phyloP scores from a whole-genome alignment of 495 filamentous ascomycete species.

The Aspergillus ostianus region DNA sequence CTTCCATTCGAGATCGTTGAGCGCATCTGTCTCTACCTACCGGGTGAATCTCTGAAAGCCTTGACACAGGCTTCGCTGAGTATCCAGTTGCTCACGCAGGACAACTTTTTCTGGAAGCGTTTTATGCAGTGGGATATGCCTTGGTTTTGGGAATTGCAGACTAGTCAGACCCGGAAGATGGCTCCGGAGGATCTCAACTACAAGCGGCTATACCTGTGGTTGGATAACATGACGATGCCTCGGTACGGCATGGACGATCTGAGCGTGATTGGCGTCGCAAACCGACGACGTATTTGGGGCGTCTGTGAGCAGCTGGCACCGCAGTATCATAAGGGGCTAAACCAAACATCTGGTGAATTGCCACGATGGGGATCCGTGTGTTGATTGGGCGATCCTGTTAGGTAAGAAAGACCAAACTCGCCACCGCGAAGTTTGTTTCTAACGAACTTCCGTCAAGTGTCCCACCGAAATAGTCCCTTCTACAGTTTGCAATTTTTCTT shows the following conservation, averaged over 20 bases:
- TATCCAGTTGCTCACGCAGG: slow-evolving; percentile 18
- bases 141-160: slow-evolving; percentile 20
- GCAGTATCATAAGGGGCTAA: slow-evolving; percentile 5
- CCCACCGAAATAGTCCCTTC: not conserved
- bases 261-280: slow-evolving; percentile 17
- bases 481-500: not conserved
- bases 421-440: not conserved
- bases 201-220: slow-evolving; percentile 19
- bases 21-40: slow-evolving; percentile 22
- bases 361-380: not conserved
- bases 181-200: slow-evolving; percentile 13
- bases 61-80: slow-evolving; percentile 19
- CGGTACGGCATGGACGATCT: slow-evolving; percentile 20
- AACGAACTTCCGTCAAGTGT: not conserved
- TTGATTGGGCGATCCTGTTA: not conserved
- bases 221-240: slow-evolving; percentile 14
- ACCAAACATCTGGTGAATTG: not conserved
- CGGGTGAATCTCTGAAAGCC: slow-evolving; percentile 14
- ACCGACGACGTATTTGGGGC: slow-evolving; percentile 22
- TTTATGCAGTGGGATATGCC: slow-evolving; percentile 23
- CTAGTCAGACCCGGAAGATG: not conserved
- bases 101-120: slow-evolving; percentile 22
- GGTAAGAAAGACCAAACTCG: not conserved
- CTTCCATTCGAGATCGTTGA: slow-evolving; percentile 19
- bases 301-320: slow-evolving; percentile 17